Evolutionary conservation across 2,329 filamentous ascomycete species (phyloP).

Genomic region (Fusarium ramigenum): DNA sequence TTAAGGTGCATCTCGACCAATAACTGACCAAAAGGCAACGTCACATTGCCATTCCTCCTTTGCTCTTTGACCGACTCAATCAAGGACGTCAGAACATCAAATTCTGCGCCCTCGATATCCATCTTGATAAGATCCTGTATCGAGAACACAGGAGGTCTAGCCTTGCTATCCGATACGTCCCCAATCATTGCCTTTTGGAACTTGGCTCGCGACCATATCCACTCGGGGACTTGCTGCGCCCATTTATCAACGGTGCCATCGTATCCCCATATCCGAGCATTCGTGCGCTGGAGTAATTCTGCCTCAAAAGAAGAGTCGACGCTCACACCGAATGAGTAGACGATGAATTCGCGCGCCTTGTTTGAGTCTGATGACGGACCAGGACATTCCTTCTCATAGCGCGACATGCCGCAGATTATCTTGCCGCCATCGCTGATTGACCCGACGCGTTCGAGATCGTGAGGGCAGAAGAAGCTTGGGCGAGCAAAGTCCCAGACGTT

Average conservation of each 20-base stretch:
- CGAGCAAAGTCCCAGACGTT: slow-evolving; percentile 2
- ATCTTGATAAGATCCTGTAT: slow-evolving; percentile 3
- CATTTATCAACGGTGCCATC: not conserved
- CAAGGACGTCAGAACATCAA: not conserved
- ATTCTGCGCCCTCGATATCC: not conserved
- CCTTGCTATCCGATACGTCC: not conserved
- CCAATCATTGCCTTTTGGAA: not conserved
- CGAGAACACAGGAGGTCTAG: not conserved
- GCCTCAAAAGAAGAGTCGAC: not conserved
- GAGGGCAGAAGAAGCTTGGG: not conserved
- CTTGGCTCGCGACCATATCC: not conserved
- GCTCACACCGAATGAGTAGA: not conserved
- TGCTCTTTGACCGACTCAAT: not conserved
- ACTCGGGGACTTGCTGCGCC: not conserved
- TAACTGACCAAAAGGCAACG: not conserved
- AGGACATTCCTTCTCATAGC: not conserved
- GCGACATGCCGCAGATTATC: not conserved
- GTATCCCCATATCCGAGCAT: slow-evolving; percentile 2
- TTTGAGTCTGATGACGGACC: not conserved
- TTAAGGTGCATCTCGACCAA: not conserved
- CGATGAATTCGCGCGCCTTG: not conserved
- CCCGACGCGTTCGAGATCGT: not conserved
- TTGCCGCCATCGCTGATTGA: not conserved
- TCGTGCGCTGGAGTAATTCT: not conserved
- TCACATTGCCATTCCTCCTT: not conserved